Base-by-base conservation (phyloP, 345 rosid genomes). In the Gossypium longicalyx region DNA sequence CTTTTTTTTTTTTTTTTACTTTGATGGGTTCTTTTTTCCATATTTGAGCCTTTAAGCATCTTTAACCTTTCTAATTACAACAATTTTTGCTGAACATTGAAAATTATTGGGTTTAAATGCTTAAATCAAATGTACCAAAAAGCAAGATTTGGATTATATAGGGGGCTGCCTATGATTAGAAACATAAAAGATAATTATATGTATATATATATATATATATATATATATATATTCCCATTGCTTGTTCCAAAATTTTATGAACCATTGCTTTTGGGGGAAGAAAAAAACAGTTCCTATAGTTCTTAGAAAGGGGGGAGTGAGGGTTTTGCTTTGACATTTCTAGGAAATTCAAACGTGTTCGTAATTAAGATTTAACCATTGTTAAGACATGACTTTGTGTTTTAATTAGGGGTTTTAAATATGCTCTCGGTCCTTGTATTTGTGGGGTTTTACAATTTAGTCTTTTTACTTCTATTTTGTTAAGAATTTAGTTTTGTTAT, bases 251-350 rank as follows among this genome's bases (percentile, higher is more conserved):
- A 68, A 25, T 8, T 8, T 49, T 68, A 49, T 68, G 58, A 68
- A 22, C 58, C 72, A 27, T 25, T 49, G 72, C 58, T 68, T 68
- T 68, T 49, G 38, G 72, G 60, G 41, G 41, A 34, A 34, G 41
- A 34, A 34, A 34, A 34, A 29, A 63, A 17, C n/a, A 13, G 43
- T 60, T 12, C 2, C 29, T 47, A 47, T 58, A 58, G 61, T 19
- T 57, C 12, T 25, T 58, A 58, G 1, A 12, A 19, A 6, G 27
- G 2, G 2, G 17, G 13, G 25, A 45, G 13, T 19, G 70, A 52
- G 56, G 19, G 7, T 52, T 52, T 66, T 66, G 53, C 70, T 66
- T 20, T 66, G 3, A 22, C 34, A 45, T 45, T 52, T 66, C 3
- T 10, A 48, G 68, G 49, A 63, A 63, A 63, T 63, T 19, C 13